Percentiles rank a stretch among this genome's conserved stretches.
Conservation (phyloP, 2,329 filamentous ascomycete genomes). For the Ilyonectria robusta region DNA sequence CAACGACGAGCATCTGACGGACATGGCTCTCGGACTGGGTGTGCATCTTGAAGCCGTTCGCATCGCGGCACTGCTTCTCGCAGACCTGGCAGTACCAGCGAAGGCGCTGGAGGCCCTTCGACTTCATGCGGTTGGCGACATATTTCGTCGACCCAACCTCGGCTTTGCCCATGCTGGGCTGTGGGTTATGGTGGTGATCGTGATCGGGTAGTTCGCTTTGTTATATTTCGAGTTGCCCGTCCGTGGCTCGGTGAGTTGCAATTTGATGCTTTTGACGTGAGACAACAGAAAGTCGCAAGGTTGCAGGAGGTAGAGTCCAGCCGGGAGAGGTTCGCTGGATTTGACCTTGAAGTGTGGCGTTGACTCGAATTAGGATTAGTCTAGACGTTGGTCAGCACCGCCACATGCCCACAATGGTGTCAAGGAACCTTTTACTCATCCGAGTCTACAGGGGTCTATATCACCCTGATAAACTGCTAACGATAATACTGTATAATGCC, state of each 20-base stretch:
- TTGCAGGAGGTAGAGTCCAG: not conserved
- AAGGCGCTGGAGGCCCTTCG: slow-evolving; percentile 82
- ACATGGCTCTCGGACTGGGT: slow-evolving; percentile 88
- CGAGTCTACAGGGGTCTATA: too few relatives aligned
- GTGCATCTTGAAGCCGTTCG: slow-evolving; percentile 94
- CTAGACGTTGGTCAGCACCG: not conserved
- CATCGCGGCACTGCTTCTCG: slow-evolving; percentile 76
- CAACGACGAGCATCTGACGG: slow-evolving; percentile 88
- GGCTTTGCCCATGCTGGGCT: slow-evolving; percentile 84
- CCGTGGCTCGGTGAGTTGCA: not conserved
- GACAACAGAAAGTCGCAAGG: not conserved
- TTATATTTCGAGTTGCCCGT: not conserved
- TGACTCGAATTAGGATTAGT: not conserved
- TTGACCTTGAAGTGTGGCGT: slow-evolving; percentile 2
- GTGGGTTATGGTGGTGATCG: not conserved
- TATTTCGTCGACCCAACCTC: slow-evolving; percentile 94
- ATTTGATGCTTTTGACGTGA: not conserved
- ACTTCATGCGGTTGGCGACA: slow-evolving; percentile 91
- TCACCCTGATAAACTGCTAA: too few relatives aligned
- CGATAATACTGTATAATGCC: too few relatives aligned
- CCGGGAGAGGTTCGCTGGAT: not conserved
- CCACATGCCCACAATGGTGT: not conserved
- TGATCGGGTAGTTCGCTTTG: not conserved
- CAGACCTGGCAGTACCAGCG: slow-evolving; percentile 94
- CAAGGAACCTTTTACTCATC: not conserved